Evolutionary conservation across 2,329 filamentous ascomycete species (phyloP).

Genomic region (Penicillium frequentans): DNA sequence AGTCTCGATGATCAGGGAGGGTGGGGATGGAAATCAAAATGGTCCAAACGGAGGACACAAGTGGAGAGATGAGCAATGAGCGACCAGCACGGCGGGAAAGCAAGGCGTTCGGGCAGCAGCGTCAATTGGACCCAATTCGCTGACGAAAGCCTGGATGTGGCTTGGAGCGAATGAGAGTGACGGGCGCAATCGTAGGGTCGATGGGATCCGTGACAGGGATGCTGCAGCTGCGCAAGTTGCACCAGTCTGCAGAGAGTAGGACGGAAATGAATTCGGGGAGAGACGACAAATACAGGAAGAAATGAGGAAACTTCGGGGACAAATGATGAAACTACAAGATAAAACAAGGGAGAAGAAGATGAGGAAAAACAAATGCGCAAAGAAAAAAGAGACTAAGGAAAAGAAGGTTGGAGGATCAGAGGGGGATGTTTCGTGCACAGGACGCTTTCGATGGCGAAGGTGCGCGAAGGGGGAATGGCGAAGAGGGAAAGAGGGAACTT

Average conservation of each 20-base stretch:
- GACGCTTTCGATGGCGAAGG: constrained; percentile 1
- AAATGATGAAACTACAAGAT: background rate
- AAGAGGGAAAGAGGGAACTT: background rate
- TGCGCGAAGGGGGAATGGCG: background rate
- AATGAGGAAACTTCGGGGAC: background rate
- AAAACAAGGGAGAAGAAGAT: background rate
- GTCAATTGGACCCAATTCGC: constrained; percentile 31
- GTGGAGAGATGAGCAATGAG: constrained; percentile 17
- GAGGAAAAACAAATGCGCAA: background rate
- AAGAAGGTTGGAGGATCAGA: background rate
- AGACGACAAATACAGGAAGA: background rate
- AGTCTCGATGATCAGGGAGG: constrained; percentile 25
- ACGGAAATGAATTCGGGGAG: constrained; percentile 5
- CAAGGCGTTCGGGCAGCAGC: constrained; percentile 39
- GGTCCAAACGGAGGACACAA: constrained; percentile 22
- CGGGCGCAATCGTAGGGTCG: constrained; percentile 22
- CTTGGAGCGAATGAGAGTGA: constrained; percentile 25
- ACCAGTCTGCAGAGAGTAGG: constrained; percentile 20
- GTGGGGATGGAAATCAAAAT: constrained; percentile 24
- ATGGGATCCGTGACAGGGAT: constrained; percentile 36
- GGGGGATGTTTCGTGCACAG: constrained; percentile 6
- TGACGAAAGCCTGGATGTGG: constrained; percentile 29
- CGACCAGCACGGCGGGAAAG: constrained; percentile 29
- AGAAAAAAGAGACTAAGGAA: background rate
- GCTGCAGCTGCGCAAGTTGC: constrained; percentile 28